phyloP scores from a whole-genome alignment of 2,329 filamentous ascomycete species.

The Xylaria sp. region DNA sequence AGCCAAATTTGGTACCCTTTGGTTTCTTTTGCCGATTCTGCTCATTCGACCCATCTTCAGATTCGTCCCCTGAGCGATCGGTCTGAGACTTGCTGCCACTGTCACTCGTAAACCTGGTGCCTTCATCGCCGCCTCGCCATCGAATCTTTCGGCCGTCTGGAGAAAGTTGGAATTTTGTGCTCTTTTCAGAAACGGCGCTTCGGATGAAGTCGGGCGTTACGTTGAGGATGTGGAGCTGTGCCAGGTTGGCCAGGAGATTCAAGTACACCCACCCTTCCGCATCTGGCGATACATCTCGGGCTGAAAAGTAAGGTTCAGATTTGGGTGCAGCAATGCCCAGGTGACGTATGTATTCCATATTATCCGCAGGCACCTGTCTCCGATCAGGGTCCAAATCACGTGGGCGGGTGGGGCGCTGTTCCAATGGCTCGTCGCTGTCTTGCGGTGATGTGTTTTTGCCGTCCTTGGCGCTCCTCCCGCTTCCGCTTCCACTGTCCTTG shows the following conservation, averaged over 20 bases:
- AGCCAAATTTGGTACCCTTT: slow-evolving; percentile 49
- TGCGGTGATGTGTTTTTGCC: slow-evolving; percentile 46
- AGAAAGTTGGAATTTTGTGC: slow-evolving; percentile 78
- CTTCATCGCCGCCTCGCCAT: slow-evolving; percentile 73
- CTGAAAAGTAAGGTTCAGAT: slow-evolving; percentile 50
- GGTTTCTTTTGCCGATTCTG: slow-evolving; percentile 52
- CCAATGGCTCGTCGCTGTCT: slow-evolving; percentile 50
- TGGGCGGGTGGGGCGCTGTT: slow-evolving; percentile 79
- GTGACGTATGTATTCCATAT: slow-evolving; percentile 80
- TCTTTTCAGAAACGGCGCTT: slow-evolving; percentile 71
- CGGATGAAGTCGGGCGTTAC: slow-evolving; percentile 81
- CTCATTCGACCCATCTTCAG: slow-evolving; percentile 48
- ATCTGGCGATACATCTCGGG: slow-evolving; percentile 62
- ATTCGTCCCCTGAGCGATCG: slow-evolving; percentile 57
- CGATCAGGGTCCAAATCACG: slow-evolving; percentile 79
- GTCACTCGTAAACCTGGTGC: slow-evolving; percentile 70
- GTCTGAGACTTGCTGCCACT: slow-evolving; percentile 55
- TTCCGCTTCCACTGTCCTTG: slow-evolving; percentile 30
- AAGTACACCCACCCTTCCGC: slow-evolving; percentile 81
- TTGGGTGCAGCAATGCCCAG: slow-evolving; percentile 70
- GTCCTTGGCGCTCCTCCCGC: slow-evolving; percentile 32
- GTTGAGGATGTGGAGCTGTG: slow-evolving; percentile 84
- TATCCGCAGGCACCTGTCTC: slow-evolving; percentile 75
- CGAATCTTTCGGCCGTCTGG: slow-evolving; percentile 78
- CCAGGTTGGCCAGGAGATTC: slow-evolving; percentile 80